Evolutionary conservation across 2,329 filamentous ascomycete species (phyloP), one percentile per base, ranked within the genome.

Genomic region (Triangularia setosa): DNA sequence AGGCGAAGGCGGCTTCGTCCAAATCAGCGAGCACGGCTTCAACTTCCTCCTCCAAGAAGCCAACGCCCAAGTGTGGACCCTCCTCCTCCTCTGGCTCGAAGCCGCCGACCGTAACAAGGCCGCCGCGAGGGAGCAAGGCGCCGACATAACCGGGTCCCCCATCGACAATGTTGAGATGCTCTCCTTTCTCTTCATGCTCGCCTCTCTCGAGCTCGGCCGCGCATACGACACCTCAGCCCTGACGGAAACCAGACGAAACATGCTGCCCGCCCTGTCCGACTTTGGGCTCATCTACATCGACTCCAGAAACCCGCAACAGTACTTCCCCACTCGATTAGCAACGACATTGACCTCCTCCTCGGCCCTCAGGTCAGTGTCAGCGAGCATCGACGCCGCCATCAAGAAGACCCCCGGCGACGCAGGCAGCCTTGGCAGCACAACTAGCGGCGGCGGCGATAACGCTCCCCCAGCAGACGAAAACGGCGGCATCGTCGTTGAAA

Each of bases 61-160:
- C 65, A 98, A 97, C 75, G 93, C 94, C 0, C 95, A 99, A 76
- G 93, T 99, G 35, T 99, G 95, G 95, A 95, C 93, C 25, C 82
- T 99, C 56, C 83, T 99, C 35, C 89, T 99, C 28, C 88, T 97
- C 30, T 99, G 97, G 83, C 87, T 99, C 59, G 91, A 96, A 70
- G 90, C 92, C 66, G 90, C 90, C 54, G 89, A 92, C 70, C 80
- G 82, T 62, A 84, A 84, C 23, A 78, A 75, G 14, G 75, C 77
- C 52, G 75, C 75, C 53, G 73, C 83, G 72, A 44, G 58, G 24
- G 30, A 33, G 30, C n/a, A 18, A 21, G 52, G 61, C 58, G 23
- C 63, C 55, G 76, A 75, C 14, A 75, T 76, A 58, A 75, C 76
- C 54, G 73, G 83, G 72, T 81, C 91, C 16, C 85, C 86, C 30